These are phyloP conservation scores for Yamadazyma siamensis DNA, from an alignment of 1,139 yeast species.

Conservation along the genomic window DNA sequence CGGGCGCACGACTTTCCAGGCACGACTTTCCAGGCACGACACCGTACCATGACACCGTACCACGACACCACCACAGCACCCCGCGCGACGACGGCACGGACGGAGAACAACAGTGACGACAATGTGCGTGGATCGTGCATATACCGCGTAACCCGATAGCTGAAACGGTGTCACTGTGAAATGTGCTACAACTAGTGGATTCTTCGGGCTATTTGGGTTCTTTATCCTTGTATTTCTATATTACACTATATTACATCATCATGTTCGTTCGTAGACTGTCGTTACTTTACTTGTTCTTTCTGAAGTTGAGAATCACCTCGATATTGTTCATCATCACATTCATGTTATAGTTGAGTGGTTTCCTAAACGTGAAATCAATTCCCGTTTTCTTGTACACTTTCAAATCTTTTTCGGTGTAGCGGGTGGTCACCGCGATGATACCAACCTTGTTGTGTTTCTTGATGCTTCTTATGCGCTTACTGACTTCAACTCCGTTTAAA, in stretches of 20 bases:
- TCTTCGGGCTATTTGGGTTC: no score
- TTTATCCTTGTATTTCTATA: background rate
- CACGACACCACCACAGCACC: no score
- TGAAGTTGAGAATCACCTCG: constrained; percentile 14
- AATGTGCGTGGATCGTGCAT: no score
- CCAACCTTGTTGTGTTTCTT: constrained; percentile 23
- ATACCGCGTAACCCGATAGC: no score
- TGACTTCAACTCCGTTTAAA: constrained; percentile 41
- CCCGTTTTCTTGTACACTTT: constrained; percentile 30
- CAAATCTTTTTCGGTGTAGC: constrained; percentile 25
- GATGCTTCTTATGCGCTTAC: constrained; percentile 23
- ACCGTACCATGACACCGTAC: no score
- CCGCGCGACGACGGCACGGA: no score
- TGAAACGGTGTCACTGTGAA: no score
- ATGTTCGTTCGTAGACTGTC: background rate
- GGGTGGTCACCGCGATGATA: constrained; percentile 44
- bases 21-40: no score
- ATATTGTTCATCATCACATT: constrained; percentile 15
- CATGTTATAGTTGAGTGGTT: constrained; percentile 33
- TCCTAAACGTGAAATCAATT: constrained; percentile 40
- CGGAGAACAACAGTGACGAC: no score
- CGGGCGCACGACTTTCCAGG: no score
- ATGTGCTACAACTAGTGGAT: no score
- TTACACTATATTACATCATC: constrained; percentile 1
- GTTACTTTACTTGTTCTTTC: constrained; percentile 12